These are phyloP conservation scores for Tricholoma bakamatsutake DNA, from an alignment of 768 basidiomycete species.

Conservation along the genomic window DNA sequence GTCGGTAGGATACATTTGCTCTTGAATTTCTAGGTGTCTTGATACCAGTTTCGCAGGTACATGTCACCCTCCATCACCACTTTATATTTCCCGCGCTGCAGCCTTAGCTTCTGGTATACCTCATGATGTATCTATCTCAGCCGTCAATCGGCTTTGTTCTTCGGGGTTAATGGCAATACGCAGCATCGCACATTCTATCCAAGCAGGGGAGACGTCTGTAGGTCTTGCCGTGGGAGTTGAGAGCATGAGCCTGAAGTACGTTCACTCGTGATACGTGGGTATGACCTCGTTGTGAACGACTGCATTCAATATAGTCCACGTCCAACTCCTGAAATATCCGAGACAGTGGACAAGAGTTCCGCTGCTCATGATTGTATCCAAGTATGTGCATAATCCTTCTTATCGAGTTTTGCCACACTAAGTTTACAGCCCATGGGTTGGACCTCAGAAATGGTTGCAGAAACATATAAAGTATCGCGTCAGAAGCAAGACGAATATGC, in stretches of 20 bases:
- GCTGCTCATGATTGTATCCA: slow-evolving; percentile 75
- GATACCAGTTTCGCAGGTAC: slow-evolving; percentile 42
- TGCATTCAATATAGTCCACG: slow-evolving; percentile 43
- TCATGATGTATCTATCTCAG: slow-evolving; percentile 77
- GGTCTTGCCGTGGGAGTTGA: slow-evolving; percentile 83
- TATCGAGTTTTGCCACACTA: background rate
- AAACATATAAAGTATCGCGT: slow-evolving; percentile 70
- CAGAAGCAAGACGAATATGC: slow-evolving; percentile 88
- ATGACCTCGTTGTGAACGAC: slow-evolving; percentile 3
- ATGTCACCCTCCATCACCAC: slow-evolving; percentile 77
- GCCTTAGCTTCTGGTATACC: slow-evolving; percentile 89
- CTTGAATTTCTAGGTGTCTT: background rate
- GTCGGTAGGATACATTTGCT: slow-evolving; percentile 51
- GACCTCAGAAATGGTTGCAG: slow-evolving; percentile 90
- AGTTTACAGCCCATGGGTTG: slow-evolving; percentile 80
- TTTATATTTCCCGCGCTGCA: slow-evolving; percentile 80
- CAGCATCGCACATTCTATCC: slow-evolving; percentile 82
- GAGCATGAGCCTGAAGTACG: slow-evolving; percentile 77
- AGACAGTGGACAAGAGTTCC: slow-evolving; percentile 48
- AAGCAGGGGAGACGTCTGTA: slow-evolving; percentile 75
- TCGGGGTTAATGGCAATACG: slow-evolving; percentile 94
- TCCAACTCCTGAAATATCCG: slow-evolving; percentile 64
- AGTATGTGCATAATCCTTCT: slow-evolving; percentile 29
- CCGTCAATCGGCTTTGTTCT: slow-evolving; percentile 90
- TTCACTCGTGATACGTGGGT: slow-evolving; percentile 4